Percentiles rank a stretch among this genome's conserved stretches.
These are phyloP conservation scores for Gossypium aridum DNA, from an alignment of 441 rosid genomes.

Conservation along the genomic window DNA sequence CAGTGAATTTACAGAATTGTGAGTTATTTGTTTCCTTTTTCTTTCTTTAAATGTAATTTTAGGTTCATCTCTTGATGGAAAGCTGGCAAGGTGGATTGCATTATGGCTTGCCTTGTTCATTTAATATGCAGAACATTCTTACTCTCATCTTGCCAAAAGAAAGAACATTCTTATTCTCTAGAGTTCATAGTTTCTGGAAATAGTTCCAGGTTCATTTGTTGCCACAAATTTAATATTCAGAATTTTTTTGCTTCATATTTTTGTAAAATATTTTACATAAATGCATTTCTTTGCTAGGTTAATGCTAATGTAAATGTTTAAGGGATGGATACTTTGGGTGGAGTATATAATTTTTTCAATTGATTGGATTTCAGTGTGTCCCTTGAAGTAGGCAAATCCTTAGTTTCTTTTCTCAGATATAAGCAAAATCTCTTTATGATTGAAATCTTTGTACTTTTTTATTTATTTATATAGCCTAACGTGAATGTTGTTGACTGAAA, in stretches of 20 bases:
- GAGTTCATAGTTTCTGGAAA: background rate
- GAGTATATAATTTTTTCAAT: background rate
- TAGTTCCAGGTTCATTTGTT: background rate
- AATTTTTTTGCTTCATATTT: background rate
- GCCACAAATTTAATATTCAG: background rate
- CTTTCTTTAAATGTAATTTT: background rate
- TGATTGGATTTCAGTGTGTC: background rate
- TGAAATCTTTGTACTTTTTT: background rate
- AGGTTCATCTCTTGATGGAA: conserved; percentile 4
- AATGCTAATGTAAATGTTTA: background rate
- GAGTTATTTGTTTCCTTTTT: conserved; percentile 23
- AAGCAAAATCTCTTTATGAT: background rate
- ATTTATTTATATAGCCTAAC: background rate
- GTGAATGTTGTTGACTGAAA: background rate
- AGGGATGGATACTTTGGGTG: background rate
- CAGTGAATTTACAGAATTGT: conserved; percentile 48
- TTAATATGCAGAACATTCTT: background rate
- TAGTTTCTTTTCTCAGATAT: background rate
- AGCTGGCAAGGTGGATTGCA: conserved; percentile 1
- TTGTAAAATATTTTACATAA: background rate
- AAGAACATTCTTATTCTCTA: background rate
- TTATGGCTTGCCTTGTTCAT: background rate
- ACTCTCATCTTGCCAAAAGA: background rate
- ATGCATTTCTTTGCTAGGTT: background rate
- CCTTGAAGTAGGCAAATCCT: background rate